phyloP scores from a whole-genome alignment of 768 basidiomycete genomes.

The Hysterangium stoloniferum region DNA sequence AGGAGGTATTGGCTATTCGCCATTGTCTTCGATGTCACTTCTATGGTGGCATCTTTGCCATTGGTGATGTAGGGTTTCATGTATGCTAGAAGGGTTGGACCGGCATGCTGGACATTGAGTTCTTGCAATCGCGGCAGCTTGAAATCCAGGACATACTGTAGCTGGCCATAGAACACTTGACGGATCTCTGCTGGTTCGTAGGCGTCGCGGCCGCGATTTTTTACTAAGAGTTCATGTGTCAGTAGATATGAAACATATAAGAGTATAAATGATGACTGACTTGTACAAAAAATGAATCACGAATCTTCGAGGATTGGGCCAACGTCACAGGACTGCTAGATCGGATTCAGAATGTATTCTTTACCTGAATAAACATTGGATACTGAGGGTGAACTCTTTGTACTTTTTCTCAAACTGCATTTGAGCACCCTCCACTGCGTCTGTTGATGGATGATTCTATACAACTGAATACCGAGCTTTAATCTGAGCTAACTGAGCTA shows the following conservation, averaged over 20 bases:
- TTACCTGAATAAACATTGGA: neutral
- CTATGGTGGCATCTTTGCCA: neutral
- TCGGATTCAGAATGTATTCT: neutral
- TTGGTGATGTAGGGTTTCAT: neutral
- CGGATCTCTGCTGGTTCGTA: neutral
- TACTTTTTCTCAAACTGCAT: neutral
- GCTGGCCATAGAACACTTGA: neutral
- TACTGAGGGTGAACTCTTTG: neutral
- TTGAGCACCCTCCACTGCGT: neutral
- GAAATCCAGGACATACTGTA: neutral
- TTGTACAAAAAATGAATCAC: slow-evolving; percentile 1
- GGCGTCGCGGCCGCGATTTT: neutral
- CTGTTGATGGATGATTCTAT: neutral
- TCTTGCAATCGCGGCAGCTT: neutral
- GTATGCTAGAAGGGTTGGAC: neutral
- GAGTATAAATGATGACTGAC: neutral
- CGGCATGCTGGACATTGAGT: neutral
- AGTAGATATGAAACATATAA: neutral
- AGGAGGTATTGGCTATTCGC: no score
- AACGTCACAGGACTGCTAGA: neutral
- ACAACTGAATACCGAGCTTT: slow-evolving; percentile 20
- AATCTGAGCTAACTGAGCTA: slow-evolving; percentile 23
- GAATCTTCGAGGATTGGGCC: neutral
- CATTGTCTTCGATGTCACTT: no score
- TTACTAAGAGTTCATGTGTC: neutral